Conservation (phyloP, 2,329 filamentous ascomycete genomes). For the Verticillium isaacii region DNA sequence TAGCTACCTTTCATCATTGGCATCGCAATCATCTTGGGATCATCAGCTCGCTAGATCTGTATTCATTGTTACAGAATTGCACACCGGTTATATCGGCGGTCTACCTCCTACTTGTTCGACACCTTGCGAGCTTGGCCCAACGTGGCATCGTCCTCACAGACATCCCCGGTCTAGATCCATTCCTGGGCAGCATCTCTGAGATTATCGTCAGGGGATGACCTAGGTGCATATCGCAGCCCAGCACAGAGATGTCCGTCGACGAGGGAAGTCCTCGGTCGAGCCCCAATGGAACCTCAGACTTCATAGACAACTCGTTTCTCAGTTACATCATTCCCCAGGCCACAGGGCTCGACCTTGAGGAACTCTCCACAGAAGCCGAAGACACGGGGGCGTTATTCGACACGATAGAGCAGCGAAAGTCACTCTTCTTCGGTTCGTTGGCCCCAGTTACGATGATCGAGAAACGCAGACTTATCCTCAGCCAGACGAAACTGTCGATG, state of each 20-base stretch:
- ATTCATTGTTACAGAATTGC: neutral
- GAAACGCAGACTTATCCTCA: conserved; percentile 28
- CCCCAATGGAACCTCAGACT: conserved; percentile 29
- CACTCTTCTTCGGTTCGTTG: conserved; percentile 66
- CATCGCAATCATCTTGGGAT: no score
- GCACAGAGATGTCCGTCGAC: neutral
- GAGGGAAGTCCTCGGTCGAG: conserved; percentile 2
- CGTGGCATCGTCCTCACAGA: neutral
- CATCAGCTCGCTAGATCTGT: neutral
- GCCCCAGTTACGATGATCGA: conserved; percentile 9
- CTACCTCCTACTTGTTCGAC: neutral
- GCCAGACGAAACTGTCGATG: conserved; percentile 67
- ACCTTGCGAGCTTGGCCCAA: neutral
- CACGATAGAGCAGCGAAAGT: conserved; percentile 56
- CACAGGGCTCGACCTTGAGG: conserved; percentile 50
- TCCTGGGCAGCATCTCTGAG: neutral
- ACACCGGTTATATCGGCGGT: no score
- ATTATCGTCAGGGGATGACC: neutral
- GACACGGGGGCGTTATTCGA: conserved; percentile 45
- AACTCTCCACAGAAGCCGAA: conserved; percentile 38
- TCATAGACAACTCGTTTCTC: conserved; percentile 55
- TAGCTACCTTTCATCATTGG: no score
- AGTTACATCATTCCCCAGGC: conserved; percentile 56
- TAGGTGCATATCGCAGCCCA: neutral
- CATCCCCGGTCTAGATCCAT: neutral